Conservation (phyloP, 2,329 filamentous ascomycete genomes). For the Calonectria fujianensis region DNA sequence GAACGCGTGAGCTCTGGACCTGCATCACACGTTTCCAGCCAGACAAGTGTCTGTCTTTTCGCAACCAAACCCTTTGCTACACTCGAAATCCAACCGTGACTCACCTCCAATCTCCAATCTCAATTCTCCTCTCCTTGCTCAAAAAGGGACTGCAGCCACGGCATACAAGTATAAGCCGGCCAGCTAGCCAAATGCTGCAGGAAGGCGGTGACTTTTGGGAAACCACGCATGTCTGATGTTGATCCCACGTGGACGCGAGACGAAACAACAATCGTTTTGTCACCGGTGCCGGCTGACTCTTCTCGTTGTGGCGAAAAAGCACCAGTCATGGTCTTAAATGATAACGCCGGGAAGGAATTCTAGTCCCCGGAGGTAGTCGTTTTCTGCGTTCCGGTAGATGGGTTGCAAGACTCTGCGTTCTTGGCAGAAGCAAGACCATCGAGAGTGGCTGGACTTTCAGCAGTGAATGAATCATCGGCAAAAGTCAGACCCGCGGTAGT, state of each 20-base stretch:
- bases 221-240: not conserved
- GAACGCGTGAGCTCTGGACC: no score
- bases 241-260: not conserved
- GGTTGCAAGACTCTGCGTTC: no score
- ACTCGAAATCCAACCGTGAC: not conserved
- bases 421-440: no score
- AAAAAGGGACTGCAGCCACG: not conserved
- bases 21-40: not conserved
- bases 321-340: not conserved
- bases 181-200: not conserved
- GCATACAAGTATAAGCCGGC: not conserved
- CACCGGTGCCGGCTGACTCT: not conserved
- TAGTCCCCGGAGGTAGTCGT: not conserved
- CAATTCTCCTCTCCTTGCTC: not conserved
- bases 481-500: no score
- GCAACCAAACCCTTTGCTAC: not conserved
- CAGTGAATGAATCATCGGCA: no score
- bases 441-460: no score
- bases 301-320: not conserved
- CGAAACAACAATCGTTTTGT: not conserved
- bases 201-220: not conserved
- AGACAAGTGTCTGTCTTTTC: not conserved
- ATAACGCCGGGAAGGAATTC: not conserved
- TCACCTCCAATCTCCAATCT: not conserved
- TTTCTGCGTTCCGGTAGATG: not conserved